Base-by-base conservation (phyloP, 2,329 filamentous ascomycete genomes). In the Sphaceloma murrayae region DNA sequence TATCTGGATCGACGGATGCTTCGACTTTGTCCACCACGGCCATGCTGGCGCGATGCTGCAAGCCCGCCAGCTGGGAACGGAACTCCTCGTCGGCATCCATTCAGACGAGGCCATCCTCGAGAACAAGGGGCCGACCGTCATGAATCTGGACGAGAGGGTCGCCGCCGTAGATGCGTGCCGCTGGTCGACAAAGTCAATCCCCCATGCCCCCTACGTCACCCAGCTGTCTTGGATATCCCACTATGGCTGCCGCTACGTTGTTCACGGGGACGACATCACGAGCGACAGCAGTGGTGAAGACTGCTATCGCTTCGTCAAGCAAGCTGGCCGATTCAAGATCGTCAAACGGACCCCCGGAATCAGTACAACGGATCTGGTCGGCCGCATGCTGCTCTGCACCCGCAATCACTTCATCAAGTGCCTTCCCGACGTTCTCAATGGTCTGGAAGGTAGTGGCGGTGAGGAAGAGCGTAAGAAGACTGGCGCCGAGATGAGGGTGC, bases 1-100 rank as follows among this genome's bases (percentile, higher is more conserved):
- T 53, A 85, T 98, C 57, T 98, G 93, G 93, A 84, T 98, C 18
- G 91, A 98, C 62, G 91, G 91, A 51, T 98, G 91, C 72, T 98
- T 95, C 68, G 91, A 98, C 69, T 98, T 98, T 67, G 93, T 88
- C 67, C 91, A 98, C 63, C 91, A 96, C 62, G 91, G 91, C 56
- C 91, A 98, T 69, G 91, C 91, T 4, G 91, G 91, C 49, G 91
- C 91, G 52, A 94, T 96, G 74, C 78, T 98, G 38, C 91, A 98
- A 66, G 91, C 91, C 40, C 84, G 91, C 51, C 87, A 87, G 63
- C 75, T 96, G 14, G 91, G 91, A 53, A 78, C 76, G 52, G 85
- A 94, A 67, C 78, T 98, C 38, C 80, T 85, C 53, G 87, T 94
- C 26, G 91, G 91, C 48, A 82, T 98, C 43, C 91, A 98, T 68